Percentiles rank a stretch among this genome's conserved stretches.
phyloP scores from a whole-genome alignment of 2,329 filamentous ascomycete species.

The Mycocentrospora acerina region DNA sequence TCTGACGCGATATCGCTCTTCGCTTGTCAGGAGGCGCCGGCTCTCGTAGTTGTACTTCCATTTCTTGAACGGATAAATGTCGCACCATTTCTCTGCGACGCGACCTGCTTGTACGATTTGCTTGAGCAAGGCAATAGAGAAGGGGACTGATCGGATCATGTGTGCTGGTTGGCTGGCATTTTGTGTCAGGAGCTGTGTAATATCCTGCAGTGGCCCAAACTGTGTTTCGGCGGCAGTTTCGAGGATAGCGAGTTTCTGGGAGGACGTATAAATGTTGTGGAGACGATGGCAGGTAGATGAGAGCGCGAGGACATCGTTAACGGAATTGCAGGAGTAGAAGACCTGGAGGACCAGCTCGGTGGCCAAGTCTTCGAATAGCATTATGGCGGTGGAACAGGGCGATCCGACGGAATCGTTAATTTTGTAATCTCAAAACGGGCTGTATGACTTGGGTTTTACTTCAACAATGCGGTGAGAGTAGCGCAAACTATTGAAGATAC shows the following conservation, averaged over 20 bases:
- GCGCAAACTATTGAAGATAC: too few species aligned
- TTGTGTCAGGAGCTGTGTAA: constrained; percentile 61
- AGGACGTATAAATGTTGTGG: constrained; percentile 53
- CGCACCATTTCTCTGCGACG: constrained; percentile 59
- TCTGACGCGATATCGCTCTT: constrained; percentile 55
- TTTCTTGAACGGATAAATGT: constrained; percentile 64
- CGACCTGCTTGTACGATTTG: constrained; percentile 58
- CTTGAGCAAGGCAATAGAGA: constrained; percentile 57
- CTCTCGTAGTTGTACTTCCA: constrained; percentile 61
- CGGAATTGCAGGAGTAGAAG: constrained; percentile 54
- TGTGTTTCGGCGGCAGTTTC: constrained; percentile 56
- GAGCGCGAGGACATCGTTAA: constrained; percentile 57
- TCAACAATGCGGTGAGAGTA: too few species aligned
- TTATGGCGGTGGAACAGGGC: constrained; percentile 35
- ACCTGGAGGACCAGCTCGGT: constrained; percentile 62
- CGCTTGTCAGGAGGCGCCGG: constrained; percentile 53
- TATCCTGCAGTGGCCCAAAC: constrained; percentile 60
- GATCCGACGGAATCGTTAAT: too few species aligned
- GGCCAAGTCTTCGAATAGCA: constrained; percentile 58
- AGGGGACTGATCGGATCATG: constrained; percentile 52
- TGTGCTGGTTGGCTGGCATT: constrained; percentile 62
- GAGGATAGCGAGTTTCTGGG: constrained; percentile 58
- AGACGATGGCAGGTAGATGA: constrained; percentile 58
- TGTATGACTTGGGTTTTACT: too few species aligned
- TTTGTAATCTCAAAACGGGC: background rate